A percentile compares a stretch with the other conserved stretches of the same genome.
phyloP scores from a whole-genome alignment of 768 basidiomycete genomes.

The Leccinum rimulosum region DNA sequence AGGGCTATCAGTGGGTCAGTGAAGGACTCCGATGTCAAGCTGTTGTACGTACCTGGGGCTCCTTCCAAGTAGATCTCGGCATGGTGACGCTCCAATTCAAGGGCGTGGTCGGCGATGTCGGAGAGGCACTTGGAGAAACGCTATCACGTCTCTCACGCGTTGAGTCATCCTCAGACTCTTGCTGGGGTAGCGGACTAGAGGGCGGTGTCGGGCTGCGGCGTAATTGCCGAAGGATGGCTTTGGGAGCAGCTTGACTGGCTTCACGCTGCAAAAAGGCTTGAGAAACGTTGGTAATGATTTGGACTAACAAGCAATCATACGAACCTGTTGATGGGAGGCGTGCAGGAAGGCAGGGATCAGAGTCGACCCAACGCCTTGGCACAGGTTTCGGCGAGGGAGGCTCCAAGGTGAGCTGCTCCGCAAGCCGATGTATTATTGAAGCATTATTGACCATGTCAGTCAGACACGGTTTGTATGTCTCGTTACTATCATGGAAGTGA shows the following conservation, averaged over 20 bases:
- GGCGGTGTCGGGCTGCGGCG: conserved; percentile 44
- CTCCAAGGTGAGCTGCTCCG: conserved; percentile 24
- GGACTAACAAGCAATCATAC: conserved; percentile 21
- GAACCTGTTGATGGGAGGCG: conserved; percentile 67
- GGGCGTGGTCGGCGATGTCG: conserved; percentile 20
- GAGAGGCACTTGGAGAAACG: conserved; percentile 19
- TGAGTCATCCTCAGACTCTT: conserved; percentile 15
- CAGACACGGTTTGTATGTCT: not conserved
- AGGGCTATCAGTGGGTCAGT: conserved; percentile 37
- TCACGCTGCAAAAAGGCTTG: conserved; percentile 72
- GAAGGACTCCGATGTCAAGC: not conserved
- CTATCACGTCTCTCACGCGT: conserved; percentile 12
- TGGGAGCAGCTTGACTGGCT: conserved; percentile 57
- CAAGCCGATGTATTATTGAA: conserved; percentile 29
- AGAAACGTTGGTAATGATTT: conserved; percentile 25
- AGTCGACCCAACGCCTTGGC: conserved; percentile 40
- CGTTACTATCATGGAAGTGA: conserved; percentile 14
- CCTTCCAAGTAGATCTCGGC: conserved; percentile 40
- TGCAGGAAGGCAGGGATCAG: conserved; percentile 60
- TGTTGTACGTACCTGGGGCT: conserved; percentile 45
- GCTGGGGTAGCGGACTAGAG: conserved; percentile 15
- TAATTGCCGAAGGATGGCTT: conserved; percentile 54
- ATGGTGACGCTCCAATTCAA: conserved; percentile 15
- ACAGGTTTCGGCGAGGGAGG: conserved; percentile 17
- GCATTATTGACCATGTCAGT: conserved; percentile 54